Percentiles rank a stretch among this genome's conserved stretches.
Evolutionary conservation across 768 basidiomycete genomes (phyloP).

Genomic region (Boletus rufocinnamomeus): DNA sequence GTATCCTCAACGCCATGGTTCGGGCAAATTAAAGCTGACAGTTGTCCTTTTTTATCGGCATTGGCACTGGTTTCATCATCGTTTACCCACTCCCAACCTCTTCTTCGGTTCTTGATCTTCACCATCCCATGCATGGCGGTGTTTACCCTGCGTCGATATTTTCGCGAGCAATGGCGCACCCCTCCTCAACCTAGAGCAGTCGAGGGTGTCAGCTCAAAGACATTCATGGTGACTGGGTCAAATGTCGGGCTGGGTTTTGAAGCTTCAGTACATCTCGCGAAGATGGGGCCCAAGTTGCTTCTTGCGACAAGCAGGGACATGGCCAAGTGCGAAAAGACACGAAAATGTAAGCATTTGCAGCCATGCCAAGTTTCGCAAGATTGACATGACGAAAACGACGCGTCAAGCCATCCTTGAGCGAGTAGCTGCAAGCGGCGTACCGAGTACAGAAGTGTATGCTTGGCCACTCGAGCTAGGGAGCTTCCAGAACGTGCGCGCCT

Average conservation of each 20-base stretch:
- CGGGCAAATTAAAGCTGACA: too few species aligned
- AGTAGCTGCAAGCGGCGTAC: constrained; percentile 2
- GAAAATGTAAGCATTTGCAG: constrained; percentile 14
- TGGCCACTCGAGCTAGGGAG: constrained; percentile 39
- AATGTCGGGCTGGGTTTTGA: constrained; percentile 44
- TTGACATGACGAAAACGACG: background rate
- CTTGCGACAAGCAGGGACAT: constrained; percentile 38
- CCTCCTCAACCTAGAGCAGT: constrained; percentile 17
- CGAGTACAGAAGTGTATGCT: constrained; percentile 19
- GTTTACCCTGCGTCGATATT: too few species aligned
- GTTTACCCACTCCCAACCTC: too few species aligned
- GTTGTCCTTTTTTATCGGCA: too few species aligned
- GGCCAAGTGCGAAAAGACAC: constrained; percentile 28
- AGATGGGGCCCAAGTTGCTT: constrained; percentile 34
- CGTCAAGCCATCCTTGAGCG: constrained; percentile 20
- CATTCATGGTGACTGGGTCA: constrained; percentile 51
- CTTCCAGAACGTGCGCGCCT: constrained; percentile 36
- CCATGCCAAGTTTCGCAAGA: background rate
- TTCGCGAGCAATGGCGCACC: constrained; percentile 5
- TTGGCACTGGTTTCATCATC: too few species aligned
- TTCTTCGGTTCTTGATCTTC: too few species aligned
- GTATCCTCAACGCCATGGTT: too few species aligned
- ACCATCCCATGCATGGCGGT: too few species aligned
- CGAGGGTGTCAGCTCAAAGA: constrained; percentile 45
- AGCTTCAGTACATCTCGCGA: constrained; percentile 34